These are phyloP conservation scores for Colletotrichum sojae DNA, from an alignment of 2,329 filamentous ascomycete genomes.

Conservation along the genomic window DNA sequence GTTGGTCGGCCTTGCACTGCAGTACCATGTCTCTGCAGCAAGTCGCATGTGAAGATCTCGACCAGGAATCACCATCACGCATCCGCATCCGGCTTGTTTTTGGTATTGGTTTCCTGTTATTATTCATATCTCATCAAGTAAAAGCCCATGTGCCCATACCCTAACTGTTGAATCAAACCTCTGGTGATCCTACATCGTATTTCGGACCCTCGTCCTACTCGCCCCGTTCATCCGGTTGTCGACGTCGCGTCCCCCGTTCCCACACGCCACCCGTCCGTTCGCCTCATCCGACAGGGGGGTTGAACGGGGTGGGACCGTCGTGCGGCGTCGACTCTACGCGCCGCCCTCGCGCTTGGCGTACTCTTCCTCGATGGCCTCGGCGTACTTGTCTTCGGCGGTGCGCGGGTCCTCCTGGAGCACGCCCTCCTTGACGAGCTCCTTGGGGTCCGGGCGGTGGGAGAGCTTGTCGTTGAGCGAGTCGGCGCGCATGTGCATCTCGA, in stretches of 20 bases:
- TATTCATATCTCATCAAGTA: slow-evolving; percentile 28
- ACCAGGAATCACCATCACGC: slow-evolving; percentile 7
- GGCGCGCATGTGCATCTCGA: slow-evolving; percentile 89
- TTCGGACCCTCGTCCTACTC: neutral
- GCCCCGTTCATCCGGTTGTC: neutral
- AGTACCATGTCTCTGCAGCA: too few species aligned
- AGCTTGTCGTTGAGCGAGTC: slow-evolving; percentile 92
- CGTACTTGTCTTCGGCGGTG: slow-evolving; percentile 69
- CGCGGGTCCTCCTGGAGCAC: slow-evolving; percentile 81
- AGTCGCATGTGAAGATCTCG: too few species aligned
- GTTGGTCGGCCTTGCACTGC: neutral
- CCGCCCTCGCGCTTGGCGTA: slow-evolving; percentile 75
- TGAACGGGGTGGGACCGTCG: too few species aligned
- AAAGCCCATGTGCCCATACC: slow-evolving; percentile 3
- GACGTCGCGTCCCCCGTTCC: neutral
- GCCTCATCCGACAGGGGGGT: slow-evolving; percentile 1
- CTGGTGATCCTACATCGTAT: slow-evolving; percentile 20
- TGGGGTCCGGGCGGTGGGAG: slow-evolving; percentile 80
- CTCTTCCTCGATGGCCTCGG: slow-evolving; percentile 74
- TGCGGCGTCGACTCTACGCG: slow-evolving; percentile 57
- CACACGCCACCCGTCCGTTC: neutral
- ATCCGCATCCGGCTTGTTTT: neutral
- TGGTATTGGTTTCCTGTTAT: neutral
- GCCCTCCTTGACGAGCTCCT: slow-evolving; percentile 83
- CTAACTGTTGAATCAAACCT: neutral